Evolutionary conservation across 2,329 filamentous ascomycete genomes (phyloP).

Genomic region (Clathrospora elynae): DNA sequence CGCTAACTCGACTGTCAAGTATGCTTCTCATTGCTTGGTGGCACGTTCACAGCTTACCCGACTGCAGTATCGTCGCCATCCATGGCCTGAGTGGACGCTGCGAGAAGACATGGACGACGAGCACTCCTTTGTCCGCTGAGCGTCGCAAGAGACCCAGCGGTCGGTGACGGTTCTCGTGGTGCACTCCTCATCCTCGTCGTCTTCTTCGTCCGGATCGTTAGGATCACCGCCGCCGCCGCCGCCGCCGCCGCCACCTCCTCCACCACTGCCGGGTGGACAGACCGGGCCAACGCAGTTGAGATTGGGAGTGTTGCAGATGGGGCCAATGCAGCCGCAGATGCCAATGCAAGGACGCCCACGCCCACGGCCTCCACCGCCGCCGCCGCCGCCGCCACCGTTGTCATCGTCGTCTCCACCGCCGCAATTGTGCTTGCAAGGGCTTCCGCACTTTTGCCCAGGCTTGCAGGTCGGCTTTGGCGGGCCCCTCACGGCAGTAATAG

Average conservation of each 20-base stretch:
- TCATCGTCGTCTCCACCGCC: not conserved
- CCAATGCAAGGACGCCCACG: conserved; percentile 2
- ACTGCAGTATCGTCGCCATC: conserved; percentile 29
- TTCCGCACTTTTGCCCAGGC: conserved; percentile 1
- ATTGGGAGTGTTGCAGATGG: too few relatives aligned
- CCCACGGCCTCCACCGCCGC: not conserved
- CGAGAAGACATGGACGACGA: conserved; percentile 32
- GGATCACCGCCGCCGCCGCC: conserved; percentile 1
- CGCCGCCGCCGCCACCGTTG: not conserved
- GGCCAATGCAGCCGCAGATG: conserved; percentile 2
- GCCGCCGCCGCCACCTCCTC: not conserved
- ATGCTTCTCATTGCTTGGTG: too few relatives aligned
- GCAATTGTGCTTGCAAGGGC: not conserved
- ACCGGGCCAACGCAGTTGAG: not conserved
- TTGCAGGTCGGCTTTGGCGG: conserved; percentile 2
- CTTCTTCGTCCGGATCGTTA: not conserved
- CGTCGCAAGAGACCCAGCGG: conserved; percentile 1
- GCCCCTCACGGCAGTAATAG: conserved; percentile 1
- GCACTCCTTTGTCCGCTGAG: not conserved
- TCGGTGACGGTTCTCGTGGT: conserved; percentile 1
- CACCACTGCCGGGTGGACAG: conserved; percentile 1
- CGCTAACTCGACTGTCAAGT: too few relatives aligned
- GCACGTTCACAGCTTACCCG: conserved; percentile 10
- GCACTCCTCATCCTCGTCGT: not conserved
- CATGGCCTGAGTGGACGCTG: conserved; percentile 34